These are phyloP conservation scores for Colletotrichum spinosum DNA, from an alignment of 2,329 filamentous ascomycete species.

Conservation along the genomic window DNA sequence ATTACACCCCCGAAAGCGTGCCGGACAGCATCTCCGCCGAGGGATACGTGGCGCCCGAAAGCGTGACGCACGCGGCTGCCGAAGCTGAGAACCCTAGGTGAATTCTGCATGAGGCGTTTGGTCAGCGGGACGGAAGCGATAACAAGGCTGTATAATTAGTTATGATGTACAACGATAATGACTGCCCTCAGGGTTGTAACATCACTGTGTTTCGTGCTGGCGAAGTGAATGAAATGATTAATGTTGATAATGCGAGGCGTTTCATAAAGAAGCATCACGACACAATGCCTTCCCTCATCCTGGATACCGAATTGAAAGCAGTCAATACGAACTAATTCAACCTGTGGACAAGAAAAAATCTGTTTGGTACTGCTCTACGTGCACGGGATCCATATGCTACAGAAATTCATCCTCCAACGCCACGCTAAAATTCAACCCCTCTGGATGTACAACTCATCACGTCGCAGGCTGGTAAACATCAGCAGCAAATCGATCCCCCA, in stretches of 20 bases:
- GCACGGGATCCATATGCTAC: neutral
- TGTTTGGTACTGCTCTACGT: too few species aligned
- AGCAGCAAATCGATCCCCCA: constrained; percentile 34
- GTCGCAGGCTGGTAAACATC: constrained; percentile 36
- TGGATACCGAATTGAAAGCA: too few species aligned
- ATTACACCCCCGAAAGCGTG: constrained; percentile 54
- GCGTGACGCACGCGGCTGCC: constrained; percentile 51
- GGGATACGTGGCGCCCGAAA: constrained; percentile 54
- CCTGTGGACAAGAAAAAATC: too few species aligned
- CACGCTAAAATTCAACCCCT: neutral
- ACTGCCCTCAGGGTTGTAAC: neutral
- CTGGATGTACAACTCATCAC: neutral
- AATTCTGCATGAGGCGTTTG: neutral
- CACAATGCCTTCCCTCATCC: too few species aligned
- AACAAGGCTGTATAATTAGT: constrained; percentile 14
- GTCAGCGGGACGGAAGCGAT: constrained; percentile 13
- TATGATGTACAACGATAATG: constrained; percentile 27
- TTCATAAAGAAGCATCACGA: too few species aligned
- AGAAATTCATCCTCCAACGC: constrained; percentile 3
- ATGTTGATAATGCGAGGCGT: too few species aligned
- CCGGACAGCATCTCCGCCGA: constrained; percentile 50
- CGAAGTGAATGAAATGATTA: too few species aligned
- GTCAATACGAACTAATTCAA: too few species aligned
- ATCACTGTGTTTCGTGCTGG: too few species aligned
- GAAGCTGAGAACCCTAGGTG: constrained; percentile 42